Conservation (phyloP, 2,329 filamentous ascomycete species). For the Monilinia laxa region DNA sequence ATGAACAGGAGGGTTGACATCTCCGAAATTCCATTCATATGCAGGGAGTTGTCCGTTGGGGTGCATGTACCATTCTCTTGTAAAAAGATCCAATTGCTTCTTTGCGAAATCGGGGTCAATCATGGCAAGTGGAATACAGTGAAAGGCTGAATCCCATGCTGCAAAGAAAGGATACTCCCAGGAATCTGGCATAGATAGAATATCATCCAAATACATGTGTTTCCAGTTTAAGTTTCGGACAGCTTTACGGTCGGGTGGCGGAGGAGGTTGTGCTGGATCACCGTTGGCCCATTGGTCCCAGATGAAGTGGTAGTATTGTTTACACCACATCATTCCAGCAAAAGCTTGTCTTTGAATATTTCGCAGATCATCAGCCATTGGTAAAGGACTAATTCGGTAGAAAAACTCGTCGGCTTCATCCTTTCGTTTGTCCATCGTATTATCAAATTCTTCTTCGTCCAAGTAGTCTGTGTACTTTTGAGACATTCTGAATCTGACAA, state of each 20-base stretch:
- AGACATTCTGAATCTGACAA: conserved; percentile 88
- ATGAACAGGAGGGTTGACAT: conserved; percentile 95
- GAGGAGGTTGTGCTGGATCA: conserved; percentile 83
- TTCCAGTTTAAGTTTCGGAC: conserved; percentile 90
- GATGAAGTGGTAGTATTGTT: conserved; percentile 94
- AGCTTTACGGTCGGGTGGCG: conserved; percentile 73
- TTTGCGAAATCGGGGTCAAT: conserved; percentile 97
- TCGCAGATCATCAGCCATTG: conserved; percentile 88
- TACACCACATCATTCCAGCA: conserved; percentile 97
- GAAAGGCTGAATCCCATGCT: conserved; percentile 95
- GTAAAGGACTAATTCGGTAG: conserved; percentile 85
- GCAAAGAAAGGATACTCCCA: conserved; percentile 99
- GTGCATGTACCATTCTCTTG: conserved; percentile 98
- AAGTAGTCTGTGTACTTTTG: conserved; percentile 73
- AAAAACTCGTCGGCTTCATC: conserved; percentile 97
- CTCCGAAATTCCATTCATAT: conserved; percentile 95
- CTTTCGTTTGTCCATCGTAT: conserved; percentile 80
- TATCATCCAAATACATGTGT: conserved; percentile 91
- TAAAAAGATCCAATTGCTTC: conserved; percentile 95
- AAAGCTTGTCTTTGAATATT: conserved; percentile 95
- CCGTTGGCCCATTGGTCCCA: conserved; percentile 98
- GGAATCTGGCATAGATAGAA: conserved; percentile 95
- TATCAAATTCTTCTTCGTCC: conserved; percentile 89
- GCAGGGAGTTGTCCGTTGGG: conserved; percentile 93
- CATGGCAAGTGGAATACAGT: conserved; percentile 94